Evolutionary conservation across 306 rosid genomes (phyloP).

Genomic region (Lathyrus sativus): DNA sequence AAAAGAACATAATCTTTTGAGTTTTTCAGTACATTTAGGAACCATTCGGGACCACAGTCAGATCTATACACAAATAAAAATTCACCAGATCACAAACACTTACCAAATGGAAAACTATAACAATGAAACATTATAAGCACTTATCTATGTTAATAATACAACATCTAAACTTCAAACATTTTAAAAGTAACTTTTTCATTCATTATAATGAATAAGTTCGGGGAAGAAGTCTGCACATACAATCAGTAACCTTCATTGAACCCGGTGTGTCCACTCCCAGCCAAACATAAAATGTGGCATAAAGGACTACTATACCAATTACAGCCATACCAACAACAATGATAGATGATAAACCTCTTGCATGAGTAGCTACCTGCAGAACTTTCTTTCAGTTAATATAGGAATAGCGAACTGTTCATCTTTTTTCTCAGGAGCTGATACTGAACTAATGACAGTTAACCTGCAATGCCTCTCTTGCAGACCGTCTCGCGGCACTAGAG

Average conservation of each 20-base stretch:
- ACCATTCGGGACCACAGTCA: conserved; percentile 25
- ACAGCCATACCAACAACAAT: conserved; percentile 99
- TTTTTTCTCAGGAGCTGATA: conserved; percentile 30
- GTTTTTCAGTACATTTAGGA: conserved; percentile 17
- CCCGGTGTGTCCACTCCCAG: conserved; percentile 90
- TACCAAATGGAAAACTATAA: conserved; percentile 30
- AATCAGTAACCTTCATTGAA: conserved; percentile 92
- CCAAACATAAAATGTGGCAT: conserved; percentile 92
- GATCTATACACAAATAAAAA: conserved; percentile 28
- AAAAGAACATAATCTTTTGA: conserved; percentile 11
- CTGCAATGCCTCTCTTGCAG: conserved; percentile 99
- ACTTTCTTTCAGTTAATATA: conserved; percentile 41
- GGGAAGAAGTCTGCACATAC: conserved; percentile 67
- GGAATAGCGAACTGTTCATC: conserved; percentile 34
- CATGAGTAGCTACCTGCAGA: conserved; percentile 95
- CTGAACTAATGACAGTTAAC: conserved; percentile 48
- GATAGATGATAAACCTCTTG: conserved; percentile 95
- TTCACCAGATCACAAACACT: conserved; percentile 32
- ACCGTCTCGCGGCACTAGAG: conserved; percentile 97
- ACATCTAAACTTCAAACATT: conserved; percentile 23
- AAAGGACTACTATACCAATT: conserved; percentile 83
- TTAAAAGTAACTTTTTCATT: not conserved
- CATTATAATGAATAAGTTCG: conserved; percentile 32
- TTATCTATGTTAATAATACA: conserved; percentile 22
- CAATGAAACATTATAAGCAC: conserved; percentile 21